Conservation (phyloP, 345 rosid species). For the Eucalyptus albens region DNA sequence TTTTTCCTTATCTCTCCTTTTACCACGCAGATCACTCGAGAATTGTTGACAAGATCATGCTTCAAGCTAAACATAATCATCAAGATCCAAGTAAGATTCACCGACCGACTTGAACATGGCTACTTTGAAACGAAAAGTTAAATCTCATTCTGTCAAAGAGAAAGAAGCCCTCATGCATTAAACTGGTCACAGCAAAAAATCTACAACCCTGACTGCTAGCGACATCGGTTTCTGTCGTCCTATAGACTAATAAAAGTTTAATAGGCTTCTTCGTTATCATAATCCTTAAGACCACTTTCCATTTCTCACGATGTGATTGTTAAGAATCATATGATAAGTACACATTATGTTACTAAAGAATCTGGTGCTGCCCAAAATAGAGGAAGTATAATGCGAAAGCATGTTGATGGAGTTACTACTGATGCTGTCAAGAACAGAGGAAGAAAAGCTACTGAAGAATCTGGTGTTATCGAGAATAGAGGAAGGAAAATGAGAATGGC, state of each 20-base stretch:
- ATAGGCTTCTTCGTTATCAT: background rate
- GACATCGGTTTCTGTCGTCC: fast-evolving
- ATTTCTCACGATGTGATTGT: too few species aligned
- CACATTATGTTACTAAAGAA: too few species aligned
- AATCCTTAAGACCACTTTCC: too few species aligned
- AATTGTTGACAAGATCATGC: background rate
- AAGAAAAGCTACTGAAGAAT: too few species aligned
- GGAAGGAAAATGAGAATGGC: too few species aligned
- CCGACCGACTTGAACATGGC: background rate
- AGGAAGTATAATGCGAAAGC: too few species aligned
- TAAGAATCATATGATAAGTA: too few species aligned
- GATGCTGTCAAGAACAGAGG: too few species aligned
- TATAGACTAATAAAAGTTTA: background rate
- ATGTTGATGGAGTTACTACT: too few species aligned
- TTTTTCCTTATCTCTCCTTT: background rate
- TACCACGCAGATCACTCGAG: background rate
- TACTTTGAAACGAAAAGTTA: background rate
- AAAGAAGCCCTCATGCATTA: background rate
- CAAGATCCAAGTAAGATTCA: background rate
- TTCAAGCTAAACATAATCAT: background rate
- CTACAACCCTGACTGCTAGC: background rate
- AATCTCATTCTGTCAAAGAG: background rate
- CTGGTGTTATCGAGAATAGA: too few species aligned
- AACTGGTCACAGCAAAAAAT: background rate
- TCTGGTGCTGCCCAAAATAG: too few species aligned